Conservation (phyloP, 1,284 basidiomycete species). For the Inonotus hispidus region DNA sequence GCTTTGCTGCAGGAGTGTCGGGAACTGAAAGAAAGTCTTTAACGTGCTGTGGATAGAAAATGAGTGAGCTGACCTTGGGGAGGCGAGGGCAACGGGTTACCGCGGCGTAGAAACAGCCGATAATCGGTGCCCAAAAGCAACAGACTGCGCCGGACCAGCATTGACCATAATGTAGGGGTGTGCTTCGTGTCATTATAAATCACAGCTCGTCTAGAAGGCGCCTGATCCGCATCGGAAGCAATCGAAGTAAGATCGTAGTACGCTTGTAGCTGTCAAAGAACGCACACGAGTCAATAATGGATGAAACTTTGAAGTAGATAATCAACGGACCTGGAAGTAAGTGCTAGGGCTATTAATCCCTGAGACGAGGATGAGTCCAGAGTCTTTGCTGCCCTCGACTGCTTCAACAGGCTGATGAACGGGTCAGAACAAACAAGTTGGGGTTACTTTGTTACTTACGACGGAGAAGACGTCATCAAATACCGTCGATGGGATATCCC, state of each 20-base stretch:
- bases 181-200: slow-evolving; percentile 70
- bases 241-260: slow-evolving; percentile 28
- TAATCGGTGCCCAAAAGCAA: slow-evolving; percentile 61
- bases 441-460: slow-evolving; percentile 27
- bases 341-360: slow-evolving; percentile 23
- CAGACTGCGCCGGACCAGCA: slow-evolving; percentile 53
- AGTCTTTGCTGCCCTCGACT: slow-evolving; percentile 3
- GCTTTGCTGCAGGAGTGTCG: slow-evolving; percentile 22
- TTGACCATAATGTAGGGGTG: slow-evolving; percentile 58
- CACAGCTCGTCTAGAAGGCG: slow-evolving; percentile 38
- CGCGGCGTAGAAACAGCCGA: slow-evolving; percentile 48
- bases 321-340: slow-evolving; percentile 27
- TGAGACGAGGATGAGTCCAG: slow-evolving; percentile 7
- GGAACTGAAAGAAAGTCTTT: not conserved
- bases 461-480: slow-evolving; percentile 51
- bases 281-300: not conserved
- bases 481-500: slow-evolving; percentile 56
- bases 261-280: slow-evolving; percentile 26
- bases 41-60: slow-evolving; percentile 6
- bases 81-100: slow-evolving; percentile 31
- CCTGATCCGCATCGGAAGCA: slow-evolving; percentile 31
- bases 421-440: not conserved
- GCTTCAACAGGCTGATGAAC: slow-evolving; percentile 10
- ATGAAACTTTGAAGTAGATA: not conserved
- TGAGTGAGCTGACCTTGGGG: slow-evolving; percentile 24